Base-by-base conservation (phyloP, 2,329 filamentous ascomycete genomes). In the Myriosclerotinia scirpicola region DNA sequence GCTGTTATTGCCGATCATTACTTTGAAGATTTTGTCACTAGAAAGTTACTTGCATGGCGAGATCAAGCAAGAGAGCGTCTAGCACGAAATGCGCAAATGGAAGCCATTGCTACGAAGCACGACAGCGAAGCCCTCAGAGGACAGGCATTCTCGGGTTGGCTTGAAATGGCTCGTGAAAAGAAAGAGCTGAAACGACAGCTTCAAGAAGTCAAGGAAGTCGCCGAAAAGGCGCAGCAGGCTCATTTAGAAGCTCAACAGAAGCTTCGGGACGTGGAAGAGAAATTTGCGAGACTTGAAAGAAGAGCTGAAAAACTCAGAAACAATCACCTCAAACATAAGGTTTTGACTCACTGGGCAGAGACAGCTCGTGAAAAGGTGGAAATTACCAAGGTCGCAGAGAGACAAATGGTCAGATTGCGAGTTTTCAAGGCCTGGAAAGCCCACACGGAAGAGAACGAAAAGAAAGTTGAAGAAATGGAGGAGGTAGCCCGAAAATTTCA, bases 371-470 rank as follows among this genome's bases (percentile, higher is more conserved):
- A 90, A 17, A 86, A 91, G 73, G 80, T 87, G 20, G 83, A 87
- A 69, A 84, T 86, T 52, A 91, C 90, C 5, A 85, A 84, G 5
- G 82, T 87, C 53, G 91, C 90, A 26, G 84, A 90, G 69, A 82
- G 86, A 69, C 90, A 92, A 75, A 86, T 93, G 68, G 79, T 95
- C 64, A 83, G 88, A 65, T 86, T 85, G 15, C 85, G 85, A 65
- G 88, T 87, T 68, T 92, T 91, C 76, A 85, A 85, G 67, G 86
- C 86, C 9, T 92, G 90, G 90, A 82, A 84, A 36, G 82, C 86
- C 67, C 85, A 90, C 65, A 89, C 87, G 14, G 70, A 71, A 56
- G 71, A 72, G 17, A 76, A 74, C 58, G 75, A 76, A 65, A 73
- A 82, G 53, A 83, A 83, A 70, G 78, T 80, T 17, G 69, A 71